Conservation (phyloP, 2,329 filamentous ascomycete genomes). For the Penicillium aurantiogriseum region DNA sequence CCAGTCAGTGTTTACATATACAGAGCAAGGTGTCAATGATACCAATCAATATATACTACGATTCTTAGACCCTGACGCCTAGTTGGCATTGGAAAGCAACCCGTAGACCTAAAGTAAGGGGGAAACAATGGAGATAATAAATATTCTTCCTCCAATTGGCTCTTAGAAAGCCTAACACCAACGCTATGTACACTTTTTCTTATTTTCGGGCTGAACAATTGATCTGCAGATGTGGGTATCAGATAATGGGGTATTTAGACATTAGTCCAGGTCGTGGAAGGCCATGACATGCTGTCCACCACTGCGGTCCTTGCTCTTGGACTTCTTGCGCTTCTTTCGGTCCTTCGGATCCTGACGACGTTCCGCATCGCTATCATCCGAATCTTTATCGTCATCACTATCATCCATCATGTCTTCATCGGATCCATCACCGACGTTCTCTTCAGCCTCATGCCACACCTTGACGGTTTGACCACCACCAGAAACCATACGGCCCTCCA, state of each 20-base stretch:
- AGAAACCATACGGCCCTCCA: constrained; percentile 80
- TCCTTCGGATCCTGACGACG: constrained; percentile 39
- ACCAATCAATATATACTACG: background rate
- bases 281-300: constrained; percentile 43
- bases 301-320: constrained; percentile 44
- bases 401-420: constrained; percentile 43
- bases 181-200: constrained; percentile 12
- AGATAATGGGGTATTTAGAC: constrained; percentile 14
- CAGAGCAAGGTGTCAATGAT: background rate
- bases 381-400: constrained; percentile 42
- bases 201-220: background rate
- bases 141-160: constrained; percentile 1
- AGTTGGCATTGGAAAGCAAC: background rate
- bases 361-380: constrained; percentile 51
- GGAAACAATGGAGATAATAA: constrained; percentile 1
- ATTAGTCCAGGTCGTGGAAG: constrained; percentile 45
- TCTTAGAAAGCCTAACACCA: constrained; percentile 5
- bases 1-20: too few relatives aligned
- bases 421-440: constrained; percentile 51
- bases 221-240: constrained; percentile 24
- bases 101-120: background rate
- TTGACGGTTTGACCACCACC: constrained; percentile 84
- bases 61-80: background rate
- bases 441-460: constrained; percentile 75
- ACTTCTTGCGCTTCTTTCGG: constrained; percentile 50